Conservation (phyloP, 805 yeast species). For the Zygosaccharomyces bailii region DNA sequence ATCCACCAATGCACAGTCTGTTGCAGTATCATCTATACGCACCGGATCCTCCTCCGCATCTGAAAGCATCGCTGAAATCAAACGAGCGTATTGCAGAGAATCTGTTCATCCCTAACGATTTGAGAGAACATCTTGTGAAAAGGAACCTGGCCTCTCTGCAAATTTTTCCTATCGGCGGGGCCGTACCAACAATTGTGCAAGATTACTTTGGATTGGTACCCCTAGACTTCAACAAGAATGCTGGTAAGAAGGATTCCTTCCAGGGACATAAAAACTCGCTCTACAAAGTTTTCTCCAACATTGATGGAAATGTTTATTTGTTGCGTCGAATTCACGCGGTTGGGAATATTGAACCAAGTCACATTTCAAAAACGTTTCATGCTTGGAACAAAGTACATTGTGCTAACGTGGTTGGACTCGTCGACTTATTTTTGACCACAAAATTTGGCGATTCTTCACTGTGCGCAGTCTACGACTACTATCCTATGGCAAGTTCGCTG, state of each 20-base stretch:
- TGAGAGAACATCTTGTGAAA: slow-evolving; percentile 66
- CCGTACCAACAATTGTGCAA: slow-evolving; percentile 72
- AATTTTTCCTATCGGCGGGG: slow-evolving; percentile 42
- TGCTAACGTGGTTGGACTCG: slow-evolving; percentile 59
- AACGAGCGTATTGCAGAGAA: slow-evolving; percentile 68
- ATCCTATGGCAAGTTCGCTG: slow-evolving; percentile 70
- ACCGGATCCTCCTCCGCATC: slow-evolving; percentile 79
- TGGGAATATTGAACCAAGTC: slow-evolving; percentile 51
- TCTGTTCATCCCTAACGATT: slow-evolving; percentile 66
- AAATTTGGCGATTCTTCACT: slow-evolving; percentile 80
- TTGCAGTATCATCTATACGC: slow-evolving; percentile 86
- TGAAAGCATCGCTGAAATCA: slow-evolving; percentile 55
- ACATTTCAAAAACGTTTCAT: slow-evolving; percentile 53
- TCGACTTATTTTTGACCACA: slow-evolving; percentile 82
- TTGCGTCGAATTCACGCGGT: slow-evolving; percentile 69
- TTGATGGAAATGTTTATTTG: slow-evolving; percentile 74
- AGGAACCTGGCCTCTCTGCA: slow-evolving; percentile 81
- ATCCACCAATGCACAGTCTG: slow-evolving; percentile 40
- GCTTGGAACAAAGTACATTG: slow-evolving; percentile 56
- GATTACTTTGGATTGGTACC: slow-evolving; percentile 84
- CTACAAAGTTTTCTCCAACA: slow-evolving; percentile 76
- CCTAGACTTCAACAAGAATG: slow-evolving; percentile 50
- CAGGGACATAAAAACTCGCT: slow-evolving; percentile 57
- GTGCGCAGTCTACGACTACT: slow-evolving; percentile 78
- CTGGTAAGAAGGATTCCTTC: slow-evolving; percentile 34